A percentile compares a stretch with the other conserved stretches of the same genome.
These are phyloP conservation scores for Salvia miltiorrhiza DNA, from an alignment of 257 asterid species.

Conservation along the genomic window DNA sequence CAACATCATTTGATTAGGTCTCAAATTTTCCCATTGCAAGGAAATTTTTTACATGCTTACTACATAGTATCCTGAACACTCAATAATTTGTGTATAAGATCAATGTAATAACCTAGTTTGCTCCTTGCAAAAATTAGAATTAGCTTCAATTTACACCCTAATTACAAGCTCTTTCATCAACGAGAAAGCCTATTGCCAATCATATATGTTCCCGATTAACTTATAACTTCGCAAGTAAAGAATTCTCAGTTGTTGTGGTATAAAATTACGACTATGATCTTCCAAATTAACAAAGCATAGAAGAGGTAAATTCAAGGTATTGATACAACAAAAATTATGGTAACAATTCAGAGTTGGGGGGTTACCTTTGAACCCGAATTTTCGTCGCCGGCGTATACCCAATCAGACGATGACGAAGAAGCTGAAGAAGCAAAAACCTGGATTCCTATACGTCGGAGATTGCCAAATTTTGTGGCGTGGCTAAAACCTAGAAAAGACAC, in stretches of 20 bases:
- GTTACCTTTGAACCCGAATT: constrained; percentile 55
- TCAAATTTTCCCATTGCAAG: constrained; percentile 1
- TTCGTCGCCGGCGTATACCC: constrained; percentile 34
- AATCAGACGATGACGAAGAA: constrained; percentile 35
- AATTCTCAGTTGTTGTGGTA: not conserved
- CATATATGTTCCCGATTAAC: not conserved
- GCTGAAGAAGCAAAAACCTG: constrained; percentile 40
- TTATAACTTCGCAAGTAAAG: not conserved
- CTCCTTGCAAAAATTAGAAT: not conserved
- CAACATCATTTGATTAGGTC: not conserved
- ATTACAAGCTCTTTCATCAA: too few species aligned
- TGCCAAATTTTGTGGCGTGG: constrained; percentile 1
- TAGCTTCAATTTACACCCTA: not conserved
- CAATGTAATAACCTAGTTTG: too few species aligned
- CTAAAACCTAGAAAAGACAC: constrained; percentile 20
- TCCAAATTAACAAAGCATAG: not conserved
- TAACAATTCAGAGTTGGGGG: not conserved
- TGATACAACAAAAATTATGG: not conserved
- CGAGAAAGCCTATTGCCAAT: too few species aligned
- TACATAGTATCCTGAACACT: not conserved
- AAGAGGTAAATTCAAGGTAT: not conserved
- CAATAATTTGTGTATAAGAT: not conserved
- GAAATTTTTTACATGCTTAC: constrained; percentile 9
- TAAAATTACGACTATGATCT: not conserved
- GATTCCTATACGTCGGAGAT: constrained; percentile 25